phyloP scores from a whole-genome alignment of 116 monocot genomes.

The Papilionanthe hybrid region DNA sequence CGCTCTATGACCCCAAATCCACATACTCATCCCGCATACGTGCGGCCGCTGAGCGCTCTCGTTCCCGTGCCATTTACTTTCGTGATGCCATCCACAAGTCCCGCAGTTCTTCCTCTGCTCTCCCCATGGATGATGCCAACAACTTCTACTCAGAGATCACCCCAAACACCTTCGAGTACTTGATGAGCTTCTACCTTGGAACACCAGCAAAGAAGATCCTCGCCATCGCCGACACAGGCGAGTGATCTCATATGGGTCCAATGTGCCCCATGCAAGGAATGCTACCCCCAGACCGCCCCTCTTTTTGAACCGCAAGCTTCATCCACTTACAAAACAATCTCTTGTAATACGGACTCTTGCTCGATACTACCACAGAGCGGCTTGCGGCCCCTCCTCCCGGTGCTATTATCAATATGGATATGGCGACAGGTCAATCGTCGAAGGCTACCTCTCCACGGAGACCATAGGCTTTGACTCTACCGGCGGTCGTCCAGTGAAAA shows the following conservation, averaged over 20 bases:
- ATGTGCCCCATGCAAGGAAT: constrained; percentile 2
- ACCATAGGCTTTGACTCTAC: constrained; percentile 29
- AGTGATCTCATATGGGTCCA: constrained; percentile 50
- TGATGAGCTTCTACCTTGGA: not conserved
- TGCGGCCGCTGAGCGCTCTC: not conserved
- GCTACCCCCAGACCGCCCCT: constrained; percentile 2
- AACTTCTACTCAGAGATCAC: constrained; percentile 1
- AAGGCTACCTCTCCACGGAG: constrained; percentile 31
- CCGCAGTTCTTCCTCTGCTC: not conserved
- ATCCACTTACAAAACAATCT: not conserved
- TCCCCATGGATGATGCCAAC: too few relatives aligned
- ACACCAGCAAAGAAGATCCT: not conserved
- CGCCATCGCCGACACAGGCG: constrained; percentile 34
- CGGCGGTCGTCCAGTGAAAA: not conserved
- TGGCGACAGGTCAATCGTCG: constrained; percentile 22
- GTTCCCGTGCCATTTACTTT: not conserved
- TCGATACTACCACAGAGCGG: not conserved
- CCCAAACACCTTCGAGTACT: too few relatives aligned
- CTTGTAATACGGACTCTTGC: not conserved
- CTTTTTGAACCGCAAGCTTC: constrained; percentile 6
- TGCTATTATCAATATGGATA: constrained; percentile 26
- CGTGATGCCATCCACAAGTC: not conserved
- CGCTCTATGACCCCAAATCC: not conserved
- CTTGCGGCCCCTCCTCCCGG: not conserved
- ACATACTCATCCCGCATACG: not conserved